A percentile compares a stretch with the other conserved stretches of the same genome.
phyloP scores from a whole-genome alignment of 2,329 filamentous ascomycete species.

The Xylariales sp. region DNA sequence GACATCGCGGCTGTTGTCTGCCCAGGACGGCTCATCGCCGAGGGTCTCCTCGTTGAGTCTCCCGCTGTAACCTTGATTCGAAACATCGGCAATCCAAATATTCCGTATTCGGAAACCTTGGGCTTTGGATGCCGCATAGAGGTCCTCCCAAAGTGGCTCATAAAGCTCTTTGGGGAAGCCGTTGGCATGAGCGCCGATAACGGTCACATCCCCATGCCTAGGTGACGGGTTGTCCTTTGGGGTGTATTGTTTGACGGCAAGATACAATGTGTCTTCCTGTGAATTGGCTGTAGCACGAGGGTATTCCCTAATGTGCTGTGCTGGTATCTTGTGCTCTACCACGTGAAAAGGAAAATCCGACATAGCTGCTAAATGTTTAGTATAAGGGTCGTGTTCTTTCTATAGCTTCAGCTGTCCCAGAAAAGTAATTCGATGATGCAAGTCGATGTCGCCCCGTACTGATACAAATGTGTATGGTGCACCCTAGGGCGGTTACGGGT shows the following conservation, averaged over 20 bases:
- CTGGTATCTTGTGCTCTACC: conserved; percentile 68
- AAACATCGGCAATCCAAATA: conserved; percentile 90
- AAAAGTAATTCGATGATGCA: too few species aligned
- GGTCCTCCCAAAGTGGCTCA: conserved; percentile 85
- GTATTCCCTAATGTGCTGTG: conserved; percentile 80
- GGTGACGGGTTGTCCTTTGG: conserved; percentile 67
- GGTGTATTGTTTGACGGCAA: conserved; percentile 85
- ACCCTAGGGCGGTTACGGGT: too few species aligned
- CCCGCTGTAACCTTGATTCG: conserved; percentile 76
- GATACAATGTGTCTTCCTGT: conserved; percentile 69
- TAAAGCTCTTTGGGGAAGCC: conserved; percentile 96
- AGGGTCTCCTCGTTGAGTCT: conserved; percentile 70
- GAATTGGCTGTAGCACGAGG: conserved; percentile 64
- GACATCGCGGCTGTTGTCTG: conserved; percentile 80
- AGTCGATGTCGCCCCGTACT: too few species aligned
- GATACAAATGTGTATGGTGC: too few species aligned
- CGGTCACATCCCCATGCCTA: conserved; percentile 72
- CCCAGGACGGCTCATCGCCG: conserved; percentile 86
- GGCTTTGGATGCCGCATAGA: conserved; percentile 54
- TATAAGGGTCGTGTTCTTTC: too few species aligned
- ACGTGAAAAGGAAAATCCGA: conserved; percentile 53
- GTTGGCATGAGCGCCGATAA: conserved; percentile 86
- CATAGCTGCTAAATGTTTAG: too few species aligned
- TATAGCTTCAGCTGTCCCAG: too few species aligned
- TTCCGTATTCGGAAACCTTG: conserved; percentile 67